phyloP scores from a whole-genome alignment of 768 basidiomycete species.

The Auricularia sp. region DNA sequence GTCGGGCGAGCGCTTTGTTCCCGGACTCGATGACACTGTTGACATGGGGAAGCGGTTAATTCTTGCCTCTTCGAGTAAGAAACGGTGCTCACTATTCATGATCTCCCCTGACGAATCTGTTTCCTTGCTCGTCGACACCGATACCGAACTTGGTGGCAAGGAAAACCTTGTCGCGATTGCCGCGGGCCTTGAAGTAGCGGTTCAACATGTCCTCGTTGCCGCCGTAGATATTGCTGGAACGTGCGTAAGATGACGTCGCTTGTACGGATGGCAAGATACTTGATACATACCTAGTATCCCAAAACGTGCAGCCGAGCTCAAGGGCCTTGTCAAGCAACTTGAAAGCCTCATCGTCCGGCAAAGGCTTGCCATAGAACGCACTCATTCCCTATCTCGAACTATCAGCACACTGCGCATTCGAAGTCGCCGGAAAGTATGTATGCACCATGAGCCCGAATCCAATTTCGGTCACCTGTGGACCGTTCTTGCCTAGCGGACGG shows the following conservation, averaged over 20 bases:
- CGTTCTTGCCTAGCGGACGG: not conserved
- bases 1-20: constrained; percentile 7
- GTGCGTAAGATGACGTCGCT: not conserved
- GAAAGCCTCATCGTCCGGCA: not conserved
- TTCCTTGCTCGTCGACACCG: not conserved
- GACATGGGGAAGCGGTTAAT: not conserved
- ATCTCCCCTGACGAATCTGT: not conserved
- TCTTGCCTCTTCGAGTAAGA: not conserved
- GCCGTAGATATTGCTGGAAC: not conserved
- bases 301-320: not conserved
- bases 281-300: not conserved
- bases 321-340: not conserved
- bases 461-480: not conserved
- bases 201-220: not conserved
- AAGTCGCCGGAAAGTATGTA: not conserved
- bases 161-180: constrained; percentile 10
- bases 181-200: constrained; percentile 2
- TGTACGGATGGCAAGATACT: not conserved
- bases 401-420: not conserved
- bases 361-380: not conserved
- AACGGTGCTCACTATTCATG: not conserved
- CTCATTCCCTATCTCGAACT: not conserved
- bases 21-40: not conserved
- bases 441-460: not conserved
- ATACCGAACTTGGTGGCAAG: constrained; percentile 13